These are phyloP conservation scores for Yamadazyma epiphylla DNA, from an alignment of 1,139 yeast genomes.

Conservation along the genomic window DNA sequence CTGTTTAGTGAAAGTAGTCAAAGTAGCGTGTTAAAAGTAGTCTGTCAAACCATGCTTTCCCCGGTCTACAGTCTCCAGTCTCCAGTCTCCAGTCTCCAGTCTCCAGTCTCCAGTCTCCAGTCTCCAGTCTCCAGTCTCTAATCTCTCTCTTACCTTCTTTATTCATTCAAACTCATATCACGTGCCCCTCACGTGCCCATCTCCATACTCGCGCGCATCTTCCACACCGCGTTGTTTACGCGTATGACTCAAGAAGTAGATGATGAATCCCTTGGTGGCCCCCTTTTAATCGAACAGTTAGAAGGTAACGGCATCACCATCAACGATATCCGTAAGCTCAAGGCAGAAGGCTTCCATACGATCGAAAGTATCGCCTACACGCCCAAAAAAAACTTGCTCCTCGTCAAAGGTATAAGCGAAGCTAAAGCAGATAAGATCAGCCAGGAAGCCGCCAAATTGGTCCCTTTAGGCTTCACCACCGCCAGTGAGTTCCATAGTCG, in stretches of 20 bases:
- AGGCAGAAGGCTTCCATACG: conserved; percentile 83
- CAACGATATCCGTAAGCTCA: conserved; percentile 74
- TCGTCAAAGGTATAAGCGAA: conserved; percentile 90
- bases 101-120: too few relatives aligned
- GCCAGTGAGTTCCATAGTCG: conserved; percentile 93
- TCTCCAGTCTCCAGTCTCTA: too few relatives aligned
- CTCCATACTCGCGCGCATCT: neutral
- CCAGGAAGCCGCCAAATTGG: conserved; percentile 78
- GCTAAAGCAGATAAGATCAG: conserved; percentile 88
- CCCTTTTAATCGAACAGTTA: conserved; percentile 42
- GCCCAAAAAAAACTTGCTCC: conserved; percentile 68
- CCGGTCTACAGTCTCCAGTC: too few relatives aligned
- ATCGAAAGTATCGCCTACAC: conserved; percentile 92
- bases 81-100: too few relatives aligned
- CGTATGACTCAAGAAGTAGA: conserved; percentile 17
- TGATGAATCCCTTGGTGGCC: conserved; percentile 38
- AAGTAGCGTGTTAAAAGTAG: too few relatives aligned
- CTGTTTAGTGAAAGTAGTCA: too few relatives aligned
- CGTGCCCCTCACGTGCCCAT: too few relatives aligned
- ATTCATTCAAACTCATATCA: too few relatives aligned
- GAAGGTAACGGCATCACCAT: conserved; percentile 86
- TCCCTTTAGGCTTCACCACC: conserved; percentile 96
- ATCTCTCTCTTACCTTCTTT: too few relatives aligned
- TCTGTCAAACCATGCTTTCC: too few relatives aligned
- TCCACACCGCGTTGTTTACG: conserved; percentile 2